Evolutionary conservation across 345 rosid species (phyloP).

Genomic region (Brassica cretica): DNA sequence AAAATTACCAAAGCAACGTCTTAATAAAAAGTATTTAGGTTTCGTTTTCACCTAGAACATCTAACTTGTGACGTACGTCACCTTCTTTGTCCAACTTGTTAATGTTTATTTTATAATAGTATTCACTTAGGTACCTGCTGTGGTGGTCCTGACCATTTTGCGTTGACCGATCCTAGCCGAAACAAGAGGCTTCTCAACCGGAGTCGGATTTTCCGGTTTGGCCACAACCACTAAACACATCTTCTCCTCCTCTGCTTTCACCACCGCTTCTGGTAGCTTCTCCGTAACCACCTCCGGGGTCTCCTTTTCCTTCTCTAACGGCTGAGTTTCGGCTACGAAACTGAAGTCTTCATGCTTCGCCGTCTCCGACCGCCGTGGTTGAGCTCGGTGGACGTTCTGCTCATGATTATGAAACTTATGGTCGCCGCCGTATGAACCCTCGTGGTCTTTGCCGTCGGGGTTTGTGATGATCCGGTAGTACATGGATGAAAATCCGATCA

Average conservation of each 20-base stretch:
- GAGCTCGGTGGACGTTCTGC: background rate
- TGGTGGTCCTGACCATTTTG: slow-evolving; percentile 43
- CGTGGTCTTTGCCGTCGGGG: slow-evolving; percentile 21
- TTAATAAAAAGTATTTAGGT: slow-evolving; percentile 20
- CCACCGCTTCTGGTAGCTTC: slow-evolving; percentile 4
- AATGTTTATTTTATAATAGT: background rate
- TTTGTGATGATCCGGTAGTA: slow-evolving; percentile 31
- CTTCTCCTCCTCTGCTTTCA: background rate
- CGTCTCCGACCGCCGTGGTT: background rate
- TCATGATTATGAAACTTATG: slow-evolving; percentile 19
- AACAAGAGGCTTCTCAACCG: slow-evolving; percentile 56
- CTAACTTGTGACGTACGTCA: slow-evolving; percentile 6
- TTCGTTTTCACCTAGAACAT: slow-evolving; percentile 3
- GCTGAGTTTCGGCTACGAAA: background rate
- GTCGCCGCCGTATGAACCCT: slow-evolving; percentile 20
- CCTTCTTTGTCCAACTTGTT: background rate
- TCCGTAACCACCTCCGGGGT: background rate
- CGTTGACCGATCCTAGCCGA: slow-evolving; percentile 38
- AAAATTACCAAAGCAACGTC: background rate
- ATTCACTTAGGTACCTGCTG: slow-evolving; percentile 51
- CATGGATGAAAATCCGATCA: slow-evolving; percentile 56
- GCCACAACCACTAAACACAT: slow-evolving; percentile 40
- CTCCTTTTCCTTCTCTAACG: slow-evolving; percentile 10
- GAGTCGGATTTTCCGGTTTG: slow-evolving; percentile 30
- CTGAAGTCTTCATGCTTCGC: background rate